These are phyloP conservation scores for Auriculariales sp. DNA, from an alignment of 768 basidiomycete genomes.

Conservation along the genomic window DNA sequence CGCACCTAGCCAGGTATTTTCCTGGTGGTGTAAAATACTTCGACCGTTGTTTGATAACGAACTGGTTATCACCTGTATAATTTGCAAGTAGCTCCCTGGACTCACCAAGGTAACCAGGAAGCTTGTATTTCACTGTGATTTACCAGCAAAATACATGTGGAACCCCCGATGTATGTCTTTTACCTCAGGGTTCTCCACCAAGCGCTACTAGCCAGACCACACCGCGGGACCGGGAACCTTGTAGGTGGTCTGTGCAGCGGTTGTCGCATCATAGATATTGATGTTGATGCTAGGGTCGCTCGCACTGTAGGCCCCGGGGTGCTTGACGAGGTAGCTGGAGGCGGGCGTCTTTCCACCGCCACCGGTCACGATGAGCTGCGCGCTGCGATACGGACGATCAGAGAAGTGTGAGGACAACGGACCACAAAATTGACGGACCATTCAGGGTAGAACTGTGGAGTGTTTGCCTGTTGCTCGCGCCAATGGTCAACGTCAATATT, in stretches of 20 bases:
- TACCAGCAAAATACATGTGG: no score
- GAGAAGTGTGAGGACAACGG: background rate
- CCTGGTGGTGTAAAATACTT: no score
- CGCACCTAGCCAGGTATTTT: no score
- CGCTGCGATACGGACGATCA: conserved; percentile 13
- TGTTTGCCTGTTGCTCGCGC: conserved; percentile 10
- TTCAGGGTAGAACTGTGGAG: conserved; percentile 25
- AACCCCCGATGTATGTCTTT: no score
- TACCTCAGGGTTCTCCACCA: no score
- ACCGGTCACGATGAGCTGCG: conserved; percentile 20
- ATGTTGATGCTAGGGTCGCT: conserved; percentile 21
- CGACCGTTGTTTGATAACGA: no score
- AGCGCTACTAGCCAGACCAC: no score
- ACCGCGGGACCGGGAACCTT: conserved; percentile 24
- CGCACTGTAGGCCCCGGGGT: conserved; percentile 20
- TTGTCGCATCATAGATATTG: conserved; percentile 23
- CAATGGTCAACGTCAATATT: no score
- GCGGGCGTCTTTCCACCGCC: conserved; percentile 19
- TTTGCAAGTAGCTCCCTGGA: no score
- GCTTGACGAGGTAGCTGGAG: conserved; percentile 18
- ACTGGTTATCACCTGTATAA: no score
- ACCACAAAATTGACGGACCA: background rate
- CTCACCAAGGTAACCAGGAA: no score
- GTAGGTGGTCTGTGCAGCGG: conserved; percentile 21
- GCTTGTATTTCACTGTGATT: no score